Evolutionary conservation across 768 basidiomycete genomes (phyloP).

Genomic region (Lactarius deliciosus): DNA sequence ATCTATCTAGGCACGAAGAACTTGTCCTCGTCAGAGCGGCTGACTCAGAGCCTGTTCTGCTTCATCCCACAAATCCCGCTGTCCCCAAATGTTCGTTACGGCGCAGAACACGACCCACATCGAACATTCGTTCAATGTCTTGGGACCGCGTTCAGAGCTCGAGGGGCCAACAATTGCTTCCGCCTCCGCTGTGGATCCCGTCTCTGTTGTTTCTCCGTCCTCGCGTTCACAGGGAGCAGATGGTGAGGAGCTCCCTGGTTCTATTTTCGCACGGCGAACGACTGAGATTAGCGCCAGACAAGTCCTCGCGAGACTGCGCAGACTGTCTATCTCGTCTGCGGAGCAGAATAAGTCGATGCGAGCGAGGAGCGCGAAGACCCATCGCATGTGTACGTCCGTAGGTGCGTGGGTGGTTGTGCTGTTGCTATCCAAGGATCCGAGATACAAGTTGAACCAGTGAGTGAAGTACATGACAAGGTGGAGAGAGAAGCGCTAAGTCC

Average conservation of each 20-base stretch:
- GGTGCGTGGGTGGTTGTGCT: conserved; percentile 36
- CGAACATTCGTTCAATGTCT: conserved; percentile 44
- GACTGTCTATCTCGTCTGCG: conserved; percentile 72
- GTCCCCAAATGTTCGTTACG: conserved; percentile 70
- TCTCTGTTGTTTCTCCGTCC: conserved; percentile 19
- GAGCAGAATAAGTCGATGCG: conserved; percentile 67
- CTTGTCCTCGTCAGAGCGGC: background rate
- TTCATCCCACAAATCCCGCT: conserved; percentile 79
- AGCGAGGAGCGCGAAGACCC: conserved; percentile 76
- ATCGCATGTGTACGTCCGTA: conserved; percentile 61
- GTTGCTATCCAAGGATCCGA: conserved; percentile 41
- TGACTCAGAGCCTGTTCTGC: conserved; percentile 43
- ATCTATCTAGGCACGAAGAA: background rate
- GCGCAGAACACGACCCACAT: conserved; percentile 76
- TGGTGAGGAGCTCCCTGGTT: background rate
- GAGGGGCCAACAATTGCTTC: background rate
- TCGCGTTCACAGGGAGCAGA: background rate
- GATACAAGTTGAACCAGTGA: conserved; percentile 70
- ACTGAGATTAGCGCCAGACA: conserved; percentile 44
- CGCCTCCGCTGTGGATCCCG: background rate
- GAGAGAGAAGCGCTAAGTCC: conserved; percentile 57
- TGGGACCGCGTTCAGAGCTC: background rate
- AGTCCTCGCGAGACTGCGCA: conserved; percentile 74
- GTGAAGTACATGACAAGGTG: conserved; percentile 83
- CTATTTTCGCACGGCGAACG: conserved; percentile 12